phyloP scores from a whole-genome alignment of 148 eudicot species.

The Chenopodium quinoa region DNA sequence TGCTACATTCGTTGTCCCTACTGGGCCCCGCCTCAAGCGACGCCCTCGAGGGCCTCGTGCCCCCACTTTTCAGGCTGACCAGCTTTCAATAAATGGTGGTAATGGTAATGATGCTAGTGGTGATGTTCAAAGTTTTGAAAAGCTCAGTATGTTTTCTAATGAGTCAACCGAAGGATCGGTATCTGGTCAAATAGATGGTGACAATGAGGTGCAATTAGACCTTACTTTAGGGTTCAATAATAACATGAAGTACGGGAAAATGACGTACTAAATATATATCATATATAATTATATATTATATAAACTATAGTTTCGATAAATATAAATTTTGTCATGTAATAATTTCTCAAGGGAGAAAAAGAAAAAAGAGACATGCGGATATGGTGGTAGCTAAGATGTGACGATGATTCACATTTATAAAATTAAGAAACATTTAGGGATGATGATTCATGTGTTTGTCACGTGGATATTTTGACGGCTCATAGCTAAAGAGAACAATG shows the following conservation, averaged over 20 bases:
- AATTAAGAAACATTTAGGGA: background rate
- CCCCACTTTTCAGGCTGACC: conserved; percentile 5
- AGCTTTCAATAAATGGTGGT: conserved; percentile 5
- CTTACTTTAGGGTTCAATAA: conserved; percentile 30
- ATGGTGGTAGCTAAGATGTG: background rate
- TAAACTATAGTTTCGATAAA: background rate
- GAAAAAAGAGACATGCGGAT: background rate
- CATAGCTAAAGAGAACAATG: background rate
- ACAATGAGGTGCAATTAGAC: conserved; percentile 20
- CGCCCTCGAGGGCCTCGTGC: background rate
- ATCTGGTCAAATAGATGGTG: conserved; percentile 19
- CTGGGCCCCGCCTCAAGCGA: conserved; percentile 22
- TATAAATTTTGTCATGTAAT: background rate
- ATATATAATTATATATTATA: background rate
- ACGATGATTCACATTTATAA: background rate
- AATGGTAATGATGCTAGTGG: background rate
- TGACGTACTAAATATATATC: background rate
- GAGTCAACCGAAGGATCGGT: conserved; percentile 41
- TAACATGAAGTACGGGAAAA: background rate
- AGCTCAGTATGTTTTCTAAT: conserved; percentile 34
- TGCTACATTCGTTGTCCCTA: conserved; percentile 2
- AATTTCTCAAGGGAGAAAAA: background rate
- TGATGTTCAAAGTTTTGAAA: conserved; percentile 26
- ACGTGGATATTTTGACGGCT: conserved; percentile 27
- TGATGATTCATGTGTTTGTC: conserved; percentile 18